Evolutionary conservation across 371 early-diverging fungal species (phyloP).

Genomic region (Cladochytrium tenue): DNA sequence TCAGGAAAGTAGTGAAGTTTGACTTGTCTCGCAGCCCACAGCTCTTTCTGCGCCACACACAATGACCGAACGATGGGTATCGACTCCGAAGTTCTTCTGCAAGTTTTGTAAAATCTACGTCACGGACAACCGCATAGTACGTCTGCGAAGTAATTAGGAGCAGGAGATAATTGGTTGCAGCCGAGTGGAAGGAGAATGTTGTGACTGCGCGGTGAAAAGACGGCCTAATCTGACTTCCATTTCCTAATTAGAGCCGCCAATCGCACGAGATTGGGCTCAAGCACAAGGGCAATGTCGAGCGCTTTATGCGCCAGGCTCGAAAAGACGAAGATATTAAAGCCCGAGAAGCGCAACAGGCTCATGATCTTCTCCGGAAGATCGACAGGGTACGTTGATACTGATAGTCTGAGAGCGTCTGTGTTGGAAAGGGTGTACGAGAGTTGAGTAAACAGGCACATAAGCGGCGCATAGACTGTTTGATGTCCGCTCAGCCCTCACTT

Average conservation of each 20-base stretch:
- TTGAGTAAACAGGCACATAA: too few relatives aligned
- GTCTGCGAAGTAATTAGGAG: slow-evolving; percentile 10
- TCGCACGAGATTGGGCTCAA: slow-evolving; percentile 67
- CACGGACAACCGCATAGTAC: slow-evolving; percentile 72
- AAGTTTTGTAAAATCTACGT: slow-evolving; percentile 75
- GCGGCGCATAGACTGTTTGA: not conserved
- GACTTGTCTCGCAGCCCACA: too few relatives aligned
- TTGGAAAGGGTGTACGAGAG: too few relatives aligned
- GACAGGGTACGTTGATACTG: slow-evolving; percentile 52
- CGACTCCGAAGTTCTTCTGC: slow-evolving; percentile 71
- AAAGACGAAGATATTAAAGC: slow-evolving; percentile 24
- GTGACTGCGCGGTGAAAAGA: too few relatives aligned
- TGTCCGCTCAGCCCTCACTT: not conserved
- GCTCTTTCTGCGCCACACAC: too few relatives aligned
- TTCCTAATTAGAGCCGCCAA: slow-evolving; percentile 55
- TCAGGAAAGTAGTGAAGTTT: too few relatives aligned
- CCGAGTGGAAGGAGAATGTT: too few relatives aligned
- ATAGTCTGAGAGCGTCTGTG: too few relatives aligned
- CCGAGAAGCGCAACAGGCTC: slow-evolving; percentile 55
- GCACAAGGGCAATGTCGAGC: slow-evolving; percentile 71
- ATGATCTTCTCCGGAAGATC: slow-evolving; percentile 61
- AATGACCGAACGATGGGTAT: slow-evolving; percentile 80
- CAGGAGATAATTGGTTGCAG: too few relatives aligned
- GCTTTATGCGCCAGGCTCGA: slow-evolving; percentile 65
- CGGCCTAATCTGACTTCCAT: too few relatives aligned